Conservation (phyloP, 2,329 filamentous ascomycete species). For the Calonectria hongkongensis region DNA sequence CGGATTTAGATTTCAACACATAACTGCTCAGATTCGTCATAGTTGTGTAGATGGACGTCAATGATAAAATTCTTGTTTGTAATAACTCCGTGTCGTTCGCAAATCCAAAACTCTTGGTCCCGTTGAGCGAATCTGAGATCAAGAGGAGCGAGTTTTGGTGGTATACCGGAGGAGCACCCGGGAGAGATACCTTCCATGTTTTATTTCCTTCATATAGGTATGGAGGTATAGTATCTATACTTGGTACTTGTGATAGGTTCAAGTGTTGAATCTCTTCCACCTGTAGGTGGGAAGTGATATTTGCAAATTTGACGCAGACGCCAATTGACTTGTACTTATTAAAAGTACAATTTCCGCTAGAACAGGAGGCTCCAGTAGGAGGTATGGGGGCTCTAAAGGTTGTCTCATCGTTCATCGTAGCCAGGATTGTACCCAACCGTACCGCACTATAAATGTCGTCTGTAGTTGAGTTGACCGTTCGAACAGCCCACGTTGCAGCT, state of each 20-base stretch:
- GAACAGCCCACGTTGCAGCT: neutral
- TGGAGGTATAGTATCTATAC: neutral
- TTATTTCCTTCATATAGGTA: neutral
- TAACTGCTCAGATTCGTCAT: too few species aligned
- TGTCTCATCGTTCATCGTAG: neutral
- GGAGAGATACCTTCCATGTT: neutral
- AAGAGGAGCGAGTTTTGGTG: neutral
- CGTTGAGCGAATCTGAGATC: neutral
- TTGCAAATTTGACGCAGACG: neutral
- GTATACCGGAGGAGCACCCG: neutral
- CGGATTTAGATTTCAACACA: neutral
- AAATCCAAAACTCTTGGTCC: neutral
- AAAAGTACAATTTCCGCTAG: conserved; percentile 6
- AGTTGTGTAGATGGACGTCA: neutral
- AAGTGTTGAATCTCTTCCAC: neutral
- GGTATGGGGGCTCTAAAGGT: neutral
- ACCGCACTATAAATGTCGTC: neutral
- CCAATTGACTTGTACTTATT: neutral
- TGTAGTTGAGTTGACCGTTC: neutral
- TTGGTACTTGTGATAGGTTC: neutral
- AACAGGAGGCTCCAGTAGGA: neutral
- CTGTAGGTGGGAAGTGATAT: neutral
- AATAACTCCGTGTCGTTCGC: neutral
- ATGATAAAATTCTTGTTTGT: neutral
- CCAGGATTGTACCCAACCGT: neutral